These are phyloP conservation scores for Malus sylvestris DNA, from an alignment of 306 rosid genomes.

Conservation along the genomic window DNA sequence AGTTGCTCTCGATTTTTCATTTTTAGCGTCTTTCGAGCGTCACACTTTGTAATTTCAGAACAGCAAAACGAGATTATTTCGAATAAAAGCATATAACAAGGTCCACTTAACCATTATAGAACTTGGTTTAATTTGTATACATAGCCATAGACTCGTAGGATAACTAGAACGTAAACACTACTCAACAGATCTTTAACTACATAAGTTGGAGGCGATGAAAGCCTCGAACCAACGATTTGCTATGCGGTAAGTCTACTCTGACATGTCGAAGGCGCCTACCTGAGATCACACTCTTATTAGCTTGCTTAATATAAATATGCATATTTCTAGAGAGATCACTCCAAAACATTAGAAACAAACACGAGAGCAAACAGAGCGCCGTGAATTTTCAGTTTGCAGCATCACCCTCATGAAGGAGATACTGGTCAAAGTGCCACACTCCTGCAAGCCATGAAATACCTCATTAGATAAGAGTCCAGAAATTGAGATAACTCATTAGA, in stretches of 20 bases:
- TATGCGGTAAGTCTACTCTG: background rate
- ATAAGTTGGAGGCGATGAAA: background rate
- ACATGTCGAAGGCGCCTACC: background rate
- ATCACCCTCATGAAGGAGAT: conserved; percentile 45
- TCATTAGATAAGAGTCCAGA: background rate
- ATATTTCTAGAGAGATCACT: conserved; percentile 5
- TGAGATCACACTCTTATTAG: background rate
- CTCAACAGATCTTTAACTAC: background rate
- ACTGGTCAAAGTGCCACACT: conserved; percentile 92
- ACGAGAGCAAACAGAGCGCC: background rate
- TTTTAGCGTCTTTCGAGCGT: background rate
- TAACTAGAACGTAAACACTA: background rate
- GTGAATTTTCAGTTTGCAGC: conserved; percentile 17
- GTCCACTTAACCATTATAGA: background rate
- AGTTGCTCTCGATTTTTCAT: background rate
- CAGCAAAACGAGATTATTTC: background rate
- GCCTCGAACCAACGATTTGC: background rate
- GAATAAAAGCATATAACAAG: background rate
- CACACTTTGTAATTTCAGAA: background rate
- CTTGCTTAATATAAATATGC: conserved; percentile 1
- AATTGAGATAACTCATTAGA: background rate
- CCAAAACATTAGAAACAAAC: conserved; percentile 2
- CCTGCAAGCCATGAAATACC: conserved; percentile 38
- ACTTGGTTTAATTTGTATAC: background rate
- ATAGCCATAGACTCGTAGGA: background rate